phyloP scores from a whole-genome alignment of 495 filamentous ascomycete genomes.

The Pseudomonodictys pantanalensis region DNA sequence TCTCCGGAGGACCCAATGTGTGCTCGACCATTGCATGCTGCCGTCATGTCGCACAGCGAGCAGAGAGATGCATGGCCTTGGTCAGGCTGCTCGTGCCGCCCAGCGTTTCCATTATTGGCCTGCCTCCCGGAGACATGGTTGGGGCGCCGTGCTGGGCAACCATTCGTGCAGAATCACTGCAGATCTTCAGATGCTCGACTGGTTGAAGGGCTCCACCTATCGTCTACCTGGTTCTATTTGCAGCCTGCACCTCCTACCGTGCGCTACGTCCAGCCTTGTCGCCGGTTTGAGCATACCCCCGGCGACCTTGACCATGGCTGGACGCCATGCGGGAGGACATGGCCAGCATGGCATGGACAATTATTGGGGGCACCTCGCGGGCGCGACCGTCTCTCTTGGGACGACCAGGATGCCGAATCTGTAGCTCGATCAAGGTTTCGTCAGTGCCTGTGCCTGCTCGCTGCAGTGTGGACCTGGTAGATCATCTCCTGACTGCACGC shows the following conservation, averaged over 20 bases:
- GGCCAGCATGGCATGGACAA: neutral
- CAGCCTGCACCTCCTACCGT: neutral
- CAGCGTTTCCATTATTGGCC: neutral
- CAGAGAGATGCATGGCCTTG: no score
- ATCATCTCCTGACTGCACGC: neutral
- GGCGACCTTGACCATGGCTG: neutral
- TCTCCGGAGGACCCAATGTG: no score
- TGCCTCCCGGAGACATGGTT: neutral
- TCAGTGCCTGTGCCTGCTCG: slow-evolving; percentile 7
- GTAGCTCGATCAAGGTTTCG: neutral
- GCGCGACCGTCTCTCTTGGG: no score
- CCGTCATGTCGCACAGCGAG: neutral
- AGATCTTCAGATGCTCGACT: no score
- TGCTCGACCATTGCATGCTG: no score
- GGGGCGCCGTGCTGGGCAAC: neutral
- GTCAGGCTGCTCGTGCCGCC: neutral
- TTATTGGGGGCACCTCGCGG: no score
- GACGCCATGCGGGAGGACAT: neutral
- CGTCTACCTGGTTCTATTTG: neutral
- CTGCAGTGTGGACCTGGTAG: neutral
- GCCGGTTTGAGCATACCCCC: slow-evolving; percentile 1
- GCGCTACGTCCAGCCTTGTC: neutral
- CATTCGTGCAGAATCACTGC: neutral
- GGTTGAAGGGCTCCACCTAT: no score
- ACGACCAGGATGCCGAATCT: neutral